phyloP scores from a whole-genome alignment of 2,329 filamentous ascomycete genomes.

The Metarhizium humberi region DNA sequence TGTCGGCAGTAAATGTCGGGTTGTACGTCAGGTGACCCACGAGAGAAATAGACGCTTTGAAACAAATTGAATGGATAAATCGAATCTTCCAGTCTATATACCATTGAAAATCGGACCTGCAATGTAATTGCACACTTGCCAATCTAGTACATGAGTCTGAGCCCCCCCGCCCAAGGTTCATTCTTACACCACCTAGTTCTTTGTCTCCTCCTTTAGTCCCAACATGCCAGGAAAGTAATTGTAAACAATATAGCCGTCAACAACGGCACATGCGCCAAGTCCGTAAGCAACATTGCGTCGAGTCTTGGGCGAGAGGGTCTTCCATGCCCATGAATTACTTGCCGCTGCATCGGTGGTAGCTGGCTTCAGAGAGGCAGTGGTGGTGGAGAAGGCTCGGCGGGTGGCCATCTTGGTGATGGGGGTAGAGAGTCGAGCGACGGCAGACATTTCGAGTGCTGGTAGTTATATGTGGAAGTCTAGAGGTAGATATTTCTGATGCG shows the following conservation, averaged over 20 bases:
- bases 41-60: no score
- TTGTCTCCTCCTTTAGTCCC: conserved; percentile 2
- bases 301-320: conserved; percentile 16
- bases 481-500: background rate
- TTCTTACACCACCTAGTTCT: background rate
- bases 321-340: conserved; percentile 14
- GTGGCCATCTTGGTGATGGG: conserved; percentile 5
- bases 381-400: conserved; percentile 15
- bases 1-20: no score
- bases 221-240: conserved; percentile 15
- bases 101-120: background rate
- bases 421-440: conserved; percentile 11
- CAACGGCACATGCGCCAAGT: conserved; percentile 8
- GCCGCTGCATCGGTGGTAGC: conserved; percentile 2
- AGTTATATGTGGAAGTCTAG: background rate
- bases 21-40: no score
- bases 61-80: no score
- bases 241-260: conserved; percentile 18
- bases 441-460: conserved; percentile 12
- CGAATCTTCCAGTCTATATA: no score
- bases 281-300: conserved; percentile 16
- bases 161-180: background rate
- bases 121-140: background rate
- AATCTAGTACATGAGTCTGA: background rate
- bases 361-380: conserved; percentile 5